phyloP scores from a whole-genome alignment of 106 monocot genomes.

The Dioscorea dumetorum region DNA sequence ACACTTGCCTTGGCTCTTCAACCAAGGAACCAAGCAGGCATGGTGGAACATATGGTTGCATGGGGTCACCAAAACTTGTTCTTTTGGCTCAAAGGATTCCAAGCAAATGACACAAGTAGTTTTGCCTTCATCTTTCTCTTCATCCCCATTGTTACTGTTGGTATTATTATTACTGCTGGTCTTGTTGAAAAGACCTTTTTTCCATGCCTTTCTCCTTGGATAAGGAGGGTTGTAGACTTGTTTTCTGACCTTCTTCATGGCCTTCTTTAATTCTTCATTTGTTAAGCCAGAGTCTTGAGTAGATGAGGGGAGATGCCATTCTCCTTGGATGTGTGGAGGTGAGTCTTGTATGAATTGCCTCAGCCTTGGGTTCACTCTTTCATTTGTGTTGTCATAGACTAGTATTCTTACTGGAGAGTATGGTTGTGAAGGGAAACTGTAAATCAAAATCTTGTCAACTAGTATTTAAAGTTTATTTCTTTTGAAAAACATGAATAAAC shows the following conservation, averaged over 20 bases:
- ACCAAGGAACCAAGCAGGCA: constrained; percentile 65
- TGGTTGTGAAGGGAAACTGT: constrained; percentile 54
- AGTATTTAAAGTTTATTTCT: no score
- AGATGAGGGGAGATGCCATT: constrained; percentile 23
- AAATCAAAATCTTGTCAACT: neutral
- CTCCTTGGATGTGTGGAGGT: constrained; percentile 37
- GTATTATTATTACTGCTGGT: neutral
- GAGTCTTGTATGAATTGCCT: constrained; percentile 47
- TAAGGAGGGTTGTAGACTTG: constrained; percentile 32
- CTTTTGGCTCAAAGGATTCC: constrained; percentile 34
- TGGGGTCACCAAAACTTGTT: constrained; percentile 55
- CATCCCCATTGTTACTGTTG: neutral
- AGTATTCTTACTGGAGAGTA: constrained; percentile 35
- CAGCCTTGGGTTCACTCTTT: constrained; percentile 35
- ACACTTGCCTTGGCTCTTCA: constrained; percentile 63
- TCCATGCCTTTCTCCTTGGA: constrained; percentile 16
- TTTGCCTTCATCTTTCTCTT: constrained; percentile 17
- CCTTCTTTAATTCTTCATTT: constrained; percentile 51
- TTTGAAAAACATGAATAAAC: no score
- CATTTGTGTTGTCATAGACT: constrained; percentile 9
- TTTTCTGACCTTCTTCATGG: constrained; percentile 55
- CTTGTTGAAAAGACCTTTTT: constrained; percentile 30
- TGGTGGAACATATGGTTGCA: constrained; percentile 74
- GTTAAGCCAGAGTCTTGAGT: constrained; percentile 31
- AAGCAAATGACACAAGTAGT: constrained; percentile 44